Evolutionary conservation across 2,329 filamentous ascomycete genomes (phyloP).

Genomic region (Ceratocystis lukuohia): DNA sequence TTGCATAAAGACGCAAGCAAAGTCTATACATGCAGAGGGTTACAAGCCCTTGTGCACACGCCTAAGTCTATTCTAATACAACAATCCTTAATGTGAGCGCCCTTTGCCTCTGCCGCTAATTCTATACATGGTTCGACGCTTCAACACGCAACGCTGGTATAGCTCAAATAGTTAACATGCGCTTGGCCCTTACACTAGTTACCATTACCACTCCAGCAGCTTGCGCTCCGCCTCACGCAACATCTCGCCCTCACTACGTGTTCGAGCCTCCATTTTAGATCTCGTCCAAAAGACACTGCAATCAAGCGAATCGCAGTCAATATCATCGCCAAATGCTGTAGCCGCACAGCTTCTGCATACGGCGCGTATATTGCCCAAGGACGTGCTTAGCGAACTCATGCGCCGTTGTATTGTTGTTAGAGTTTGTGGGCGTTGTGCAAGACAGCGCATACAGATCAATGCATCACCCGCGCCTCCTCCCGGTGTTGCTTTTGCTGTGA

Average conservation of each 20-base stretch:
- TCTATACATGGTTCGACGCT: not conserved
- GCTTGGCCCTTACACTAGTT: not conserved
- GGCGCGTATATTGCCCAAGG: slow-evolving; percentile 48
- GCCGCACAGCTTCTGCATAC: slow-evolving; percentile 73
- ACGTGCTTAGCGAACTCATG: slow-evolving; percentile 44
- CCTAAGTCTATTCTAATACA: too few relatives aligned
- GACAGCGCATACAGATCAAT: slow-evolving; percentile 28
- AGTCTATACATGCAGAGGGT: too few relatives aligned
- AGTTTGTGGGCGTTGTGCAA: slow-evolving; percentile 43
- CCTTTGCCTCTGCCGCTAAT: too few relatives aligned
- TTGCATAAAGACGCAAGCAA: too few relatives aligned
- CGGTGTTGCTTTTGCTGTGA: too few relatives aligned
- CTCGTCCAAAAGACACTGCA: slow-evolving; percentile 85
- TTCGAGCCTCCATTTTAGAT: slow-evolving; percentile 44
- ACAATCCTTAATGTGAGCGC: too few relatives aligned
- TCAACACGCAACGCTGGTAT: too few relatives aligned
- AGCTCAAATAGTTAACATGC: not conserved
- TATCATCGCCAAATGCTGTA: slow-evolving; percentile 57
- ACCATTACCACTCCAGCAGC: slow-evolving; percentile 27
- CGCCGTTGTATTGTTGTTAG: slow-evolving; percentile 48
- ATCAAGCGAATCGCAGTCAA: slow-evolving; percentile 81
- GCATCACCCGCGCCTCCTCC: not conserved
- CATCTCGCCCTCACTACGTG: slow-evolving; percentile 28
- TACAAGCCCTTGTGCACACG: too few relatives aligned
- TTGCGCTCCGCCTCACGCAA: slow-evolving; percentile 25